A percentile compares a stretch with the other conserved stretches of the same genome.
Evolutionary conservation across 108 stramenopile genomes (phyloP).

Genomic region (Discostella pseudostelligera): DNA sequence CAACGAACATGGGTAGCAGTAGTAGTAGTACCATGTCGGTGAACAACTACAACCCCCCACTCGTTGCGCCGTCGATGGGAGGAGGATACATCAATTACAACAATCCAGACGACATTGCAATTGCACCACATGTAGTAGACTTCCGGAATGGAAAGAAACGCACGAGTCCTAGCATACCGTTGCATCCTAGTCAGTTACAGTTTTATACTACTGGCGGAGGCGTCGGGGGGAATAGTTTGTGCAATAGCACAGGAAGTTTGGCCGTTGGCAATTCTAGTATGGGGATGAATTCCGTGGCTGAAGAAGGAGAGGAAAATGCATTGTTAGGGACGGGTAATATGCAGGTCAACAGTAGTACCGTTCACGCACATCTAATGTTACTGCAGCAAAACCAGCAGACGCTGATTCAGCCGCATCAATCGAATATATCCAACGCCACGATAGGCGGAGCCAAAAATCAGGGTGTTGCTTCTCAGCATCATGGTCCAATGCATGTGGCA

Average conservation of each 20-base stretch:
- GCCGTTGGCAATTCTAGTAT: slow-evolving; percentile 5
- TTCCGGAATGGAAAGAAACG: slow-evolving; percentile 40
- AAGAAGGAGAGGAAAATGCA: slow-evolving; percentile 6
- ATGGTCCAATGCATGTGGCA: slow-evolving; percentile 2
- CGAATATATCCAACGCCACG: slow-evolving; percentile 5
- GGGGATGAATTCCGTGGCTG: slow-evolving; percentile 16
- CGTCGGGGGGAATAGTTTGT: background rate
- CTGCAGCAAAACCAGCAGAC: background rate
- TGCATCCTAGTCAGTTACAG: slow-evolving; percentile 42
- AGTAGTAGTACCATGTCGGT: background rate
- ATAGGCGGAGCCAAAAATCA: background rate
- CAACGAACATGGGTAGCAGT: background rate
- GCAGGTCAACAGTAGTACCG: background rate
- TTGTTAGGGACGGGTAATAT: background rate
- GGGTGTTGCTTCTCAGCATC: background rate
- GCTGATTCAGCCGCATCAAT: slow-evolving; percentile 1
- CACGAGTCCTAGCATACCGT: slow-evolving; percentile 28
- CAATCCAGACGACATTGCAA: background rate
- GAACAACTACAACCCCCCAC: background rate
- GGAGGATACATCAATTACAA: slow-evolving; percentile 2
- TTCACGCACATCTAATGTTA: background rate
- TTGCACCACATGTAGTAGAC: slow-evolving; percentile 21
- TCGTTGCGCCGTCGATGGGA: background rate
- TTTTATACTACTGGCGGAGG: slow-evolving; percentile 10
- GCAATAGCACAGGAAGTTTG: slow-evolving; percentile 8